Percentiles rank a stretch among this genome's conserved stretches.
phyloP scores from a whole-genome alignment of 257 asterid species.

The Hygrophila difformis region DNA sequence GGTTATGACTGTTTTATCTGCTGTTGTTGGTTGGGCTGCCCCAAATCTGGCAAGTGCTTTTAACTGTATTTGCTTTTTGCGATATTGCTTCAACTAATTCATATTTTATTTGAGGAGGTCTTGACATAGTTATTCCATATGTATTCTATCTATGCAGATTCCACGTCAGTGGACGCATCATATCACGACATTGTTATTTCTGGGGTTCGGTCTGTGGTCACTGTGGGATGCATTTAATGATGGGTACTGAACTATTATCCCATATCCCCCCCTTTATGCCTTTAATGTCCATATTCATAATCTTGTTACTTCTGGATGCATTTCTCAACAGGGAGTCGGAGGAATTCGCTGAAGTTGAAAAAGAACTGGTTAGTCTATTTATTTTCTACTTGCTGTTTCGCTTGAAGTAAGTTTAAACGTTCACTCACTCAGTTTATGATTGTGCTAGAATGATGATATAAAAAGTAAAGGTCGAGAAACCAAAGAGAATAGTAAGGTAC shows the following conservation, averaged over 20 bases:
- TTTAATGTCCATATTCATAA: neutral
- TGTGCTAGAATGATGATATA: constrained; percentile 57
- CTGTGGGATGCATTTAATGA: constrained; percentile 91
- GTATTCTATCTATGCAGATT: neutral
- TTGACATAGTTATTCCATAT: neutral
- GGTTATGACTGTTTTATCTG: constrained; percentile 97
- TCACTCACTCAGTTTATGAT: constrained; percentile 23
- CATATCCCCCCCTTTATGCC: constrained; percentile 10
- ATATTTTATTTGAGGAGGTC: neutral
- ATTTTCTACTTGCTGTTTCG: too few species aligned
- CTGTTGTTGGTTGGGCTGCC: constrained; percentile 97
- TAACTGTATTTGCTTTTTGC: neutral
- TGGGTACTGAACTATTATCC: constrained; percentile 37
- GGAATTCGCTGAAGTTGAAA: constrained; percentile 86
- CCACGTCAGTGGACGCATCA: neutral
- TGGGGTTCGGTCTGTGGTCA: constrained; percentile 96
- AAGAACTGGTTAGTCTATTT: constrained; percentile 60
- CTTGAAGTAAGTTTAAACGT: constrained; percentile 7
- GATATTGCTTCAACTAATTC: neutral
- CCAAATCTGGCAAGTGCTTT: constrained; percentile 63
- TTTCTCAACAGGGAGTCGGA: constrained; percentile 58
- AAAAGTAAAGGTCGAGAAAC: constrained; percentile 50
- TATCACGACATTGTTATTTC: constrained; percentile 31
- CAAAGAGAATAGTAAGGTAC: constrained; percentile 45
- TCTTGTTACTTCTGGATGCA: constrained; percentile 7